Evolutionary conservation across 371 early-diverging fungal genomes (phyloP).

Genomic region (Encephalitozoon romaleae): DNA sequence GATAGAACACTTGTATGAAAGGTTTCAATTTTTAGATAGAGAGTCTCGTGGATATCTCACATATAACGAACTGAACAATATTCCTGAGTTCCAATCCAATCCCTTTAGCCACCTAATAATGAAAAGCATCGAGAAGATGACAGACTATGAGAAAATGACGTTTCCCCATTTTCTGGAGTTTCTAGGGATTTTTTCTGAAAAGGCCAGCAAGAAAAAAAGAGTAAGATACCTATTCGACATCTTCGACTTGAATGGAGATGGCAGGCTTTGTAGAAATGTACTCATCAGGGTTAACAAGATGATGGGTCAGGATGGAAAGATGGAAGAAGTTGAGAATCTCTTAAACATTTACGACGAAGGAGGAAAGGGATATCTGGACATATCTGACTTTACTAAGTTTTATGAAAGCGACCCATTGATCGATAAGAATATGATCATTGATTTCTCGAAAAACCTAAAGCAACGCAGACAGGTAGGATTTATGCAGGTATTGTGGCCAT

Average conservation of each 20-base stretch:
- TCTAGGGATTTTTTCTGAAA: constrained; percentile 39
- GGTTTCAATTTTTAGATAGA: constrained; percentile 51
- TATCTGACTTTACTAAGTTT: constrained; percentile 46
- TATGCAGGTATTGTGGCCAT: constrained; percentile 15
- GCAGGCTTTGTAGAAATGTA: constrained; percentile 38
- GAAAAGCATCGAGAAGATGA: constrained; percentile 39
- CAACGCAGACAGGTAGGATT: constrained; percentile 7
- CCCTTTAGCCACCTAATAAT: constrained; percentile 50
- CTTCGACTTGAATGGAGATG: constrained; percentile 51
- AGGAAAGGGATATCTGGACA: constrained; percentile 48
- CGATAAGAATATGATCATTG: constrained; percentile 48
- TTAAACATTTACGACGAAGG: constrained; percentile 44
- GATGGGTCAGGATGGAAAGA: constrained; percentile 23
- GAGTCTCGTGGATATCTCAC: constrained; percentile 38
- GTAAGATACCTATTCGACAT: constrained; percentile 50
- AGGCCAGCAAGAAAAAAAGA: constrained; percentile 29
- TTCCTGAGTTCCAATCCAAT: constrained; percentile 56
- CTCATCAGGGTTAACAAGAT: constrained; percentile 30
- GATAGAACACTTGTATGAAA: constrained; percentile 48
- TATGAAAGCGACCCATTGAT: constrained; percentile 34
- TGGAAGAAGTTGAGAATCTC: constrained; percentile 30
- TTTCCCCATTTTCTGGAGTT: constrained; percentile 54
- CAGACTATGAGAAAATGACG: constrained; percentile 48
- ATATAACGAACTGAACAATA: constrained; percentile 47
- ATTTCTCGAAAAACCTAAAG: constrained; percentile 44